phyloP scores from a whole-genome alignment of 2,329 filamentous ascomycete species.

The Arthrobotrys sinensis region DNA sequence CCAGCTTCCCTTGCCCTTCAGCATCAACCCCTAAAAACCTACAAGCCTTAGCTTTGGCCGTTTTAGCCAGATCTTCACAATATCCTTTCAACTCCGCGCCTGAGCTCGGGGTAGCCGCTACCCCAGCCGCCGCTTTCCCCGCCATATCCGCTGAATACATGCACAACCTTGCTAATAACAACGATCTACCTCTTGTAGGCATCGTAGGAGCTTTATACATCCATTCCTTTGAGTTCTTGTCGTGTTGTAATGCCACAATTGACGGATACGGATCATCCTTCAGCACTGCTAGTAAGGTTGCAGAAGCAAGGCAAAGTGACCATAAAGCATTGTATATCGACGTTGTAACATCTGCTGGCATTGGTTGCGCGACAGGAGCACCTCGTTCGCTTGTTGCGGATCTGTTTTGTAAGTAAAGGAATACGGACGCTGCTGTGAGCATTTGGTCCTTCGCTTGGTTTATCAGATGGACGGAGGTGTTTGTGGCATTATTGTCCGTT shows the following conservation, averaged over 20 bases:
- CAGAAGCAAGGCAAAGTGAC: constrained; percentile 50
- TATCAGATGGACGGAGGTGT: constrained; percentile 61
- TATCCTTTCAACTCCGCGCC: constrained; percentile 77
- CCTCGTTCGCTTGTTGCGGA: constrained; percentile 72
- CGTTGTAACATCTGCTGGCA: constrained; percentile 69
- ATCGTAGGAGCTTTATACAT: constrained; percentile 92
- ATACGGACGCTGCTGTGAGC: constrained; percentile 83
- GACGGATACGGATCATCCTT: constrained; percentile 96
- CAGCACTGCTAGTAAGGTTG: constrained; percentile 80
- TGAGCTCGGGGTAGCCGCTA: constrained; percentile 67
- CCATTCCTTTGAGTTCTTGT: constrained; percentile 90
- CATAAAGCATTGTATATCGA: constrained; percentile 67
- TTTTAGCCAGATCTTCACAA: constrained; percentile 78
- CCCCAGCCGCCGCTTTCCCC: constrained; percentile 75
- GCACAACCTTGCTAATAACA: constrained; percentile 89
- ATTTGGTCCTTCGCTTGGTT: constrained; percentile 77
- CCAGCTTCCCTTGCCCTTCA: constrained; percentile 84
- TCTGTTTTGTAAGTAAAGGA: constrained; percentile 76
- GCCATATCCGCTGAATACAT: constrained; percentile 91
- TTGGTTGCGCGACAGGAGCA: constrained; percentile 70
- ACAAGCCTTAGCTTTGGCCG: constrained; percentile 88
- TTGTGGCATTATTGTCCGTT: constrained; percentile 72
- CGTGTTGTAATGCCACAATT: constrained; percentile 83
- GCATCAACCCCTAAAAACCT: constrained; percentile 92
- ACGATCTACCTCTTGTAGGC: constrained; percentile 83